Base-by-base conservation (phyloP, 345 rosid genomes). In the Cardamine chenopodiifolia region DNA sequence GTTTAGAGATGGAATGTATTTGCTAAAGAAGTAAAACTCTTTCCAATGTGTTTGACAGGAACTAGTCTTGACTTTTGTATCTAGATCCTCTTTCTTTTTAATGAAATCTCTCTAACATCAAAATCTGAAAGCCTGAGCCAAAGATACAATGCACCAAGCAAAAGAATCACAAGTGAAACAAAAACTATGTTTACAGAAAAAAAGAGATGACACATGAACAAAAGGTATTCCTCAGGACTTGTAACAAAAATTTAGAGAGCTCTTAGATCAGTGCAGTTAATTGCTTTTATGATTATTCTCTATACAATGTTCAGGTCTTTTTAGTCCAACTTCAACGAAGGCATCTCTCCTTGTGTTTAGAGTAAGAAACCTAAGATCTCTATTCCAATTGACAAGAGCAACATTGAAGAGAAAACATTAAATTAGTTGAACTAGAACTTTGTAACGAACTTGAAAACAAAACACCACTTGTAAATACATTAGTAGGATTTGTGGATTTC, bases 1-100 rank as follows among this genome's bases (percentile, higher is more conserved):
- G 80, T 75, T 90, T 7, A 80, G 86, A 83, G 96, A 92, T 42
- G 92, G 90, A 47, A 80, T 86, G 90, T 95, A 87, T 77, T 78
- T 84, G 73, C 78, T 90, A 78, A 95, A 89, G 84, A 95, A 90
- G 90, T 92, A 40, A 83, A 22, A 25, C 69, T 61, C 13, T n/a
- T 19, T 20, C 7, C 52, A 10, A 10, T 66, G 52, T 74, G 44
- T 62, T 32, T 10, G 1, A 22, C 15, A 22, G 3, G 49, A 65
- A 74, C 66, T 54, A 55, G 42, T 45, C 26, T 45, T 35, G 31
- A 45, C 52, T 4, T 59, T 10, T 49, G 14, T 71, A 58, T 13
- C 12, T 44, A 44, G 14, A 40, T 40, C 4, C 48, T 42, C 48
- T 6, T 13, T 42, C 20, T 45, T 17, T 42, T 42, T 15, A 42